Evolutionary conservation across 768 basidiomycete species (phyloP), one percentile per base, ranked within the genome.

Genomic region (Boletus sensibilis): DNA sequence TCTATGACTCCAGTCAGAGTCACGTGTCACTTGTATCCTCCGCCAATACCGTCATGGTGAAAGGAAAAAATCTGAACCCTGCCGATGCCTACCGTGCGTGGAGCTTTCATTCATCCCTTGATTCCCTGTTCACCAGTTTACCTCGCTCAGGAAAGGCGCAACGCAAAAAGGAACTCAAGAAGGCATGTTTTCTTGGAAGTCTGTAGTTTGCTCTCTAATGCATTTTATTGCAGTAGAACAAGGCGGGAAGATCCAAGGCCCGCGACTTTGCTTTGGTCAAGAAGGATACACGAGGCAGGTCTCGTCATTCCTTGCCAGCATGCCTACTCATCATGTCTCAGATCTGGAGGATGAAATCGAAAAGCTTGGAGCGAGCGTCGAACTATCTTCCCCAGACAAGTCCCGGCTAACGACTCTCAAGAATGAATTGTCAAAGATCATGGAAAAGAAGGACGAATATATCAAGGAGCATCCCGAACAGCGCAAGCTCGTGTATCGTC

Each of bases 111-210:
- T n/a, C 20, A 12, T 21, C 50, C 12, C 12, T n/a, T 50, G n/a
- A 40, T 23, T 52, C 5, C 59, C 20, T 58, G 27, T 25, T 54
- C n/a, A 63, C 35, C 3, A 13, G n/a, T 31, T 31, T 18, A 7
- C 23, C 4, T 43, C 29, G 35, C 34, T 25, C 64, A 97, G 94
- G 94, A 53, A 98, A 98, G 75, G 86, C 92, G 4, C 88, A 87
- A 68, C 82, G 92, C 56, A 94, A 94, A 73, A 98, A 94, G 70
- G 96, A 99, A 70, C 77, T 98, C 42, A 96, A 96, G 77, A 96
- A 94, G 87, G 94, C 61, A 61, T 44, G 59, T 53, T 46, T 58
- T 56, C 42, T 43, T 52, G 47, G 37, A 42, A 47, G 51, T 68
- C 58, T 69, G 46, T 41, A 41, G 50, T 18, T 52, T 21, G 25